Evolutionary conservation across 176 grass and related monocot genomes (phyloP).

Genomic region (Carex pumila): DNA sequence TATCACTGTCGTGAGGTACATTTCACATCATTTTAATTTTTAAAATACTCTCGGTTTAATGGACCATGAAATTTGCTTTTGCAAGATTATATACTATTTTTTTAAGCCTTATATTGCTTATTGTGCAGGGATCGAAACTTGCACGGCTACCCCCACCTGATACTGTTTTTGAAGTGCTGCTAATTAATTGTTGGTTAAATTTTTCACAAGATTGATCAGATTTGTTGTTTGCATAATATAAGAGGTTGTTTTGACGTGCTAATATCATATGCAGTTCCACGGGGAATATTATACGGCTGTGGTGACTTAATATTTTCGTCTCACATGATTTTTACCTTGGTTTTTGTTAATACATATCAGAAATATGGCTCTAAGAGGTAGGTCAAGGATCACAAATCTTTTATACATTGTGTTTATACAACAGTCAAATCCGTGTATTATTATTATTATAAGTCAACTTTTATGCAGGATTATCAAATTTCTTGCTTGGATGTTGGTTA

Average conservation of each 20-base stretch:
- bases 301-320: conserved; percentile 99
- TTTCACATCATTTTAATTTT: neutral
- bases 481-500: conserved; percentile 70
- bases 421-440: neutral
- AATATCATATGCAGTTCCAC: conserved; percentile 67
- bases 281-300: conserved; percentile 81
- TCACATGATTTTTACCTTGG: conserved; percentile 97
- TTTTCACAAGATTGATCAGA: neutral
- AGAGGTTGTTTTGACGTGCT: neutral
- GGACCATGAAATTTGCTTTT: neutral
- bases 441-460: conserved; percentile 9
- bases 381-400: neutral
- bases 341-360: conserved; percentile 84
- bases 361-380: conserved; percentile 97
- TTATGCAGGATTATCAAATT: conserved; percentile 71
- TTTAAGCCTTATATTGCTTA: conserved; percentile 3
- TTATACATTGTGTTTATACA: neutral
- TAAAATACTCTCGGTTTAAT: neutral
- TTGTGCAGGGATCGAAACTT: conserved; percentile 64
- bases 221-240: neutral
- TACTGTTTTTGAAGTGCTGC: conserved; percentile 67
- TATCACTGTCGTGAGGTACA: conserved; percentile 90
- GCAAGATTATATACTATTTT: neutral
- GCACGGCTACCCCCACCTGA: conserved; percentile 64
- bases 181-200: conserved; percentile 69